These are phyloP conservation scores for Mortierella alpina DNA, from an alignment of 192 early-diverging fungal species.

Conservation along the genomic window DNA sequence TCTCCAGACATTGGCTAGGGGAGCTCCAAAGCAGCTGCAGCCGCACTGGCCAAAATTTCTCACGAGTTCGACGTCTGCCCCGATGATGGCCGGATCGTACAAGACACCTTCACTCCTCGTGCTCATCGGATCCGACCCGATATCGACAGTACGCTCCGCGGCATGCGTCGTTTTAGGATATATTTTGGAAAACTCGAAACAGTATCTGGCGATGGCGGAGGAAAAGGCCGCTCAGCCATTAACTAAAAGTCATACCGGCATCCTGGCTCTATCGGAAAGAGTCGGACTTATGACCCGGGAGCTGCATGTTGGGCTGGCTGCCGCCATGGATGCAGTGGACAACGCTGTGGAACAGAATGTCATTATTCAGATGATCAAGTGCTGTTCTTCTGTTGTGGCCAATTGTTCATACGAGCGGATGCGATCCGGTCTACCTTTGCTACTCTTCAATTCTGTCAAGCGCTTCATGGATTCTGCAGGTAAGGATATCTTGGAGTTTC, in stretches of 20 bases:
- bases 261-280: slow-evolving; percentile 44
- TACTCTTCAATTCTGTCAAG: slow-evolving; percentile 18
- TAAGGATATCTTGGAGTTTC: not conserved
- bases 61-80: slow-evolving; percentile 47
- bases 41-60: slow-evolving; percentile 67
- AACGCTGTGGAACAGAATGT: slow-evolving; percentile 12
- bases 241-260: slow-evolving; percentile 25
- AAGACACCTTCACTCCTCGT: slow-evolving; percentile 59
- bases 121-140: slow-evolving; percentile 60
- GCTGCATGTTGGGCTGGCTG: slow-evolving; percentile 25
- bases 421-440: slow-evolving; percentile 14
- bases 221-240: slow-evolving; percentile 49
- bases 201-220: slow-evolving; percentile 64
- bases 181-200: slow-evolving; percentile 63
- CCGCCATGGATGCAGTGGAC: slow-evolving; percentile 19
- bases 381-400: slow-evolving; percentile 19
- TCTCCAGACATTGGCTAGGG: slow-evolving; percentile 58
- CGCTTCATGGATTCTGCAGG: slow-evolving; percentile 21
- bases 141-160: slow-evolving; percentile 54
- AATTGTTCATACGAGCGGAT: slow-evolving; percentile 44
- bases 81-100: slow-evolving; percentile 7
- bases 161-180: slow-evolving; percentile 57
- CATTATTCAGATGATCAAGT: slow-evolving; percentile 31
- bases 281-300: slow-evolving; percentile 31
- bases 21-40: slow-evolving; percentile 59